Percentiles rank a stretch among this genome's conserved stretches.
These are phyloP conservation scores for Mycena latifolia DNA, from an alignment of 768 basidiomycete species.

Conservation along the genomic window DNA sequence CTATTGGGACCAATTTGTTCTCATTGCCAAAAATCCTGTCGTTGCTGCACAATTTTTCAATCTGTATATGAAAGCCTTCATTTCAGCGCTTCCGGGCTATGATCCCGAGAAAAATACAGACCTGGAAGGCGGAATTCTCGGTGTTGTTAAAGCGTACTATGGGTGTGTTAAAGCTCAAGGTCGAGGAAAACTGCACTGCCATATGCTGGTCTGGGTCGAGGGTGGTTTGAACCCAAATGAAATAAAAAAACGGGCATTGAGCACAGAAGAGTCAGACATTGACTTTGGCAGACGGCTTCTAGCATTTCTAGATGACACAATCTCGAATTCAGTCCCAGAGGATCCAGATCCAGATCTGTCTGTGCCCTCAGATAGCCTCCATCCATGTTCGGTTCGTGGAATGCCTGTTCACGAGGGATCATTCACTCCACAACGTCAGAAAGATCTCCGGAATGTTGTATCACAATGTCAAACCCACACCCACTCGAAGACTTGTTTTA, in stretches of 20 bases:
- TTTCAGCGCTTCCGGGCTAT: too few species aligned
- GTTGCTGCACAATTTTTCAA: constrained; percentile 16
- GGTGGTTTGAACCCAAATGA: constrained; percentile 22
- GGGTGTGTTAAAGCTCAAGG: too few species aligned
- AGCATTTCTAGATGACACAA: constrained; percentile 25
- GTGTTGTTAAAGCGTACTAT: constrained; percentile 20
- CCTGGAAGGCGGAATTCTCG: constrained; percentile 18
- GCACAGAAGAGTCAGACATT: background rate
- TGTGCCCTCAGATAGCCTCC: background rate
- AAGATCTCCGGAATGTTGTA: constrained; percentile 31
- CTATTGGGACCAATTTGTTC: too few species aligned
- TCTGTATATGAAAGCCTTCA: constrained; percentile 13
- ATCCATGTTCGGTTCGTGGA: constrained; percentile 25
- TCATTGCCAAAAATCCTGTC: constrained; percentile 13
- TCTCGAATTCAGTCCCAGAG: constrained; percentile 10
- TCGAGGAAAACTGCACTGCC: too few species aligned
- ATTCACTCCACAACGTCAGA: too few species aligned
- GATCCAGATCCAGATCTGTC: background rate
- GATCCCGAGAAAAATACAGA: background rate
- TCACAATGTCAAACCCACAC: constrained; percentile 39
- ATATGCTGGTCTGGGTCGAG: too few species aligned
- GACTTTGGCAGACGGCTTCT: constrained; percentile 16
- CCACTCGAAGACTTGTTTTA: constrained; percentile 42
- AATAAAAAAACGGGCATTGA: constrained; percentile 8
- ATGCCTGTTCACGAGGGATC: background rate